phyloP scores from a whole-genome alignment of 208 protist genomes.

The Porcisia deanei region DNA sequence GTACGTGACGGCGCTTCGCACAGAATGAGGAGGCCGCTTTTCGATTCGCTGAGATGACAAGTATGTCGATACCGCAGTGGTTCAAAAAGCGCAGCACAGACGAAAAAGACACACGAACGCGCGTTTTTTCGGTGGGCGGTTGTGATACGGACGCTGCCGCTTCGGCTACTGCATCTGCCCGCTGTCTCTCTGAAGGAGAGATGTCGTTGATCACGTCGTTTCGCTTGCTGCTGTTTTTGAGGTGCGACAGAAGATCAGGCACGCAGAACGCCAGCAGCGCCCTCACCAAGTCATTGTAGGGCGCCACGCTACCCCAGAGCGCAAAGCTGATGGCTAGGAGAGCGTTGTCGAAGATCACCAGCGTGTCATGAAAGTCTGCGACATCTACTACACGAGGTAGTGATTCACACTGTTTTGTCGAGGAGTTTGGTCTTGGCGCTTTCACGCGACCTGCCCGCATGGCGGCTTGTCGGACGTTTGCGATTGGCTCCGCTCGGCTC shows the following conservation, averaged over 20 bases:
- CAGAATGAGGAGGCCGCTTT: constrained; percentile 48
- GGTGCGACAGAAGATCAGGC: not conserved
- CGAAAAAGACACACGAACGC: constrained; percentile 25
- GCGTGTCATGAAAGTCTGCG: constrained; percentile 39
- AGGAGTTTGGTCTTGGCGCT: not conserved
- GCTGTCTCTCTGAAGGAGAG: not conserved
- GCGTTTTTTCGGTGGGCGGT: not conserved
- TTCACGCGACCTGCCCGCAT: constrained; percentile 18
- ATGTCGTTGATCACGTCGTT: not conserved
- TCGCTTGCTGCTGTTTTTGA: not conserved
- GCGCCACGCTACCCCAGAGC: constrained; percentile 54
- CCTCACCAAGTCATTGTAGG: constrained; percentile 57
- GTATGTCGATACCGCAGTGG: constrained; percentile 42
- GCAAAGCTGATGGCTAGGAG: constrained; percentile 54
- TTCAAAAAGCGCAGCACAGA: constrained; percentile 50
- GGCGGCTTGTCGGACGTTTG: constrained; percentile 11
- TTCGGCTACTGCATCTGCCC: not conserved
- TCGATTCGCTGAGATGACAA: constrained; percentile 39
- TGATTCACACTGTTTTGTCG: not conserved
- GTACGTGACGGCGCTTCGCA: constrained; percentile 34
- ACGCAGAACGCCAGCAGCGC: constrained; percentile 38
- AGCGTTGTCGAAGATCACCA: constrained; percentile 53
- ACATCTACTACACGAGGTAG: constrained; percentile 17
- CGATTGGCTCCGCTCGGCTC: constrained; percentile 23
- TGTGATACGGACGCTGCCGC: constrained; percentile 3